Percentiles rank a stretch among this genome's conserved stretches.
Conservation (phyloP, 2,329 filamentous ascomycete species). For the Xylaria sp. region DNA sequence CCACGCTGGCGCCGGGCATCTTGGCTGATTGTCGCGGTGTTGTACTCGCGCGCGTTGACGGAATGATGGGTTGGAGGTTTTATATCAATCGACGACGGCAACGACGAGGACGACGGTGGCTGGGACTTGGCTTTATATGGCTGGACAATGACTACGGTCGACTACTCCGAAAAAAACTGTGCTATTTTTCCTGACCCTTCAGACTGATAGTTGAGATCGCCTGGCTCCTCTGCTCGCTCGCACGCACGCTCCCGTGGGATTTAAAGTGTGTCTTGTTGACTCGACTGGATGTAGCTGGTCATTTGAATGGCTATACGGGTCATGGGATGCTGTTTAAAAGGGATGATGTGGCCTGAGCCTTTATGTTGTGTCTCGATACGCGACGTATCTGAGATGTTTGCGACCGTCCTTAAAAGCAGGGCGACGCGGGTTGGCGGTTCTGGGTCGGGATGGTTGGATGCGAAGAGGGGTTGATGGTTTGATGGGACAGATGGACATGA, state of each 20-base stretch:
- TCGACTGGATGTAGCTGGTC: constrained; percentile 60
- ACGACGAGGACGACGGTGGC: constrained; percentile 28
- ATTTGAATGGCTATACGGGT: constrained; percentile 64
- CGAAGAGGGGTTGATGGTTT: constrained; percentile 46
- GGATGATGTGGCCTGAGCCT: constrained; percentile 52
- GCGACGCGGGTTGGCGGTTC: constrained; percentile 45
- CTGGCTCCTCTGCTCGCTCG: constrained; percentile 67
- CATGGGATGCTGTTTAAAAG: constrained; percentile 61
- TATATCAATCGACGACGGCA: constrained; percentile 38
- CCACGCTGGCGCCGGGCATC: constrained; percentile 78
- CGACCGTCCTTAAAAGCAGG: constrained; percentile 45
- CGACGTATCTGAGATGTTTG: constrained; percentile 47
- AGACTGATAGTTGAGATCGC: constrained; percentile 71
- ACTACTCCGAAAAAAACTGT: constrained; percentile 43
- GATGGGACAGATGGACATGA: constrained; percentile 37
- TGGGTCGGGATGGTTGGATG: constrained; percentile 37
- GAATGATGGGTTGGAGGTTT: constrained; percentile 30
- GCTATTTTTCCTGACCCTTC: constrained; percentile 47
- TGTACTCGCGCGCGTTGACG: constrained; percentile 33
- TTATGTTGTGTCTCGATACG: constrained; percentile 45
- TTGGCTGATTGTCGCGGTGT: constrained; percentile 53
- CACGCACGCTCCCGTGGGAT: constrained; percentile 71
- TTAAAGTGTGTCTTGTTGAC: constrained; percentile 75
- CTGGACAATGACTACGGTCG: constrained; percentile 44
- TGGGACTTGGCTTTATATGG: constrained; percentile 33